Percentiles rank a stretch among this genome's conserved stretches.
Evolutionary conservation across 2,329 filamentous ascomycete species (phyloP).

Genomic region (Lithohypha guttulata): DNA sequence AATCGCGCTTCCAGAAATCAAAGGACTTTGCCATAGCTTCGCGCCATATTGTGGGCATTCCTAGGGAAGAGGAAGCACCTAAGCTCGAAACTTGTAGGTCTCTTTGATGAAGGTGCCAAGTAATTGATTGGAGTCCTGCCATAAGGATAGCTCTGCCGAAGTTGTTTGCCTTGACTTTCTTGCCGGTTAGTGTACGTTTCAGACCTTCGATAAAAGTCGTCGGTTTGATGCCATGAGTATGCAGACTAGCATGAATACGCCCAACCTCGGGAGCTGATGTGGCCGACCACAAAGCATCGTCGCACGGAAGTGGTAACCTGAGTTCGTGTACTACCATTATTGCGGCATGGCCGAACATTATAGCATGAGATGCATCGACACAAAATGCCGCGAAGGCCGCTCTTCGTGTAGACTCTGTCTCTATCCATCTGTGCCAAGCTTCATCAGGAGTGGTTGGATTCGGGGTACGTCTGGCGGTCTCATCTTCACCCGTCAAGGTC

Average conservation of each 20-base stretch:
- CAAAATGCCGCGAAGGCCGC: conserved; percentile 91
- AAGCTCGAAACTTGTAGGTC: conserved; percentile 86
- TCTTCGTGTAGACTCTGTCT: conserved; percentile 77
- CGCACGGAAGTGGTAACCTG: conserved; percentile 79
- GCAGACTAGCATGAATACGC: conserved; percentile 67
- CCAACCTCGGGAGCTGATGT: conserved; percentile 78
- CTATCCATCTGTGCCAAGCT: conserved; percentile 95
- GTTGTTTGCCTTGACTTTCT: conserved; percentile 77
- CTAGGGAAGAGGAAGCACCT: conserved; percentile 58
- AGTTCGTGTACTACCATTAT: conserved; percentile 97
- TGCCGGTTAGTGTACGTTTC: conserved; percentile 73
- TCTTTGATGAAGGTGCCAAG: conserved; percentile 95
- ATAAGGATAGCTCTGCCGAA: conserved; percentile 91
- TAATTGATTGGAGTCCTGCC: conserved; percentile 84
- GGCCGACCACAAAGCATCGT: conserved; percentile 86
- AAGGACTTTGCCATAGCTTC: conserved; percentile 75
- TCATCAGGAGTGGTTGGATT: conserved; percentile 53
- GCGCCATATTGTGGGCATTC: conserved; percentile 84
- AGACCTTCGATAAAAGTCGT: conserved; percentile 83
- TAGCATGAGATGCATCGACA: conserved; percentile 89
- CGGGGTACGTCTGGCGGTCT: conserved; percentile 36
- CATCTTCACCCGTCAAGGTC: conserved; percentile 62
- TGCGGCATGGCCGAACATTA: conserved; percentile 94
- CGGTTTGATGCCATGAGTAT: conserved; percentile 71
- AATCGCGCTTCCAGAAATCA: conserved; percentile 87